phyloP scores from a whole-genome alignment of 305 asterid genomes.

The Petunia hybrid region DNA sequence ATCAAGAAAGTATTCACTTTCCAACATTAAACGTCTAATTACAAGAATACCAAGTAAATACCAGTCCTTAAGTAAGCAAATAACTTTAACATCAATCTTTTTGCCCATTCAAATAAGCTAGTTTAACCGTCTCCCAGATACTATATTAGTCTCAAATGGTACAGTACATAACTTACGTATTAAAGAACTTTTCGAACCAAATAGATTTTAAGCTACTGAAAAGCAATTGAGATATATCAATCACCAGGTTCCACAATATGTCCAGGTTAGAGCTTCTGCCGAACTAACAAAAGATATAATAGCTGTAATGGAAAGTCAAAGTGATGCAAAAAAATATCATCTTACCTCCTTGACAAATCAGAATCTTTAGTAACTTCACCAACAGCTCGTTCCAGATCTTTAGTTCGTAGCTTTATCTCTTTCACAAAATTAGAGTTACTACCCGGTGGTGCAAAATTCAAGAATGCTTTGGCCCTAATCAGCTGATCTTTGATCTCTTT shows the following conservation, averaged over 20 bases:
- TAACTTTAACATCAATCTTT: background rate
- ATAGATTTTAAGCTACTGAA: background rate
- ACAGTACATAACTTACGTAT: background rate
- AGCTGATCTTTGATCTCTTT: slow-evolving; percentile 87
- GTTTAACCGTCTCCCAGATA: slow-evolving; percentile 8
- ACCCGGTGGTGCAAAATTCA: slow-evolving; percentile 62
- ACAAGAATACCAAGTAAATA: slow-evolving; percentile 17
- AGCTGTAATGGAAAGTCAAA: slow-evolving; percentile 3
- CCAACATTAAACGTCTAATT: background rate
- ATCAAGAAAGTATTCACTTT: background rate
- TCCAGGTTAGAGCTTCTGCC: background rate
- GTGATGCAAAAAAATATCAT: background rate
- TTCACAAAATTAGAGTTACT: slow-evolving; percentile 76
- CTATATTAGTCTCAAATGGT: background rate
- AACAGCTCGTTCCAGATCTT: slow-evolving; percentile 71
- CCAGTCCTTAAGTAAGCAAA: background rate
- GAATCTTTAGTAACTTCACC: slow-evolving; percentile 70
- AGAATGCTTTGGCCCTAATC: slow-evolving; percentile 76
- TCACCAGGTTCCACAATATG: background rate
- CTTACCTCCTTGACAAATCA: slow-evolving; percentile 70
- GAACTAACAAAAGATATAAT: too few species aligned
- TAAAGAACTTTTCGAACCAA: background rate
- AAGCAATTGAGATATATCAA: slow-evolving; percentile 1
- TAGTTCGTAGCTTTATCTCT: slow-evolving; percentile 83
- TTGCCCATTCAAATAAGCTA: background rate